A percentile compares a stretch with the other conserved stretches of the same genome.
These are phyloP conservation scores for Phytopythium montanum DNA, from an alignment of 352 stramenopile genomes.

Conservation along the genomic window DNA sequence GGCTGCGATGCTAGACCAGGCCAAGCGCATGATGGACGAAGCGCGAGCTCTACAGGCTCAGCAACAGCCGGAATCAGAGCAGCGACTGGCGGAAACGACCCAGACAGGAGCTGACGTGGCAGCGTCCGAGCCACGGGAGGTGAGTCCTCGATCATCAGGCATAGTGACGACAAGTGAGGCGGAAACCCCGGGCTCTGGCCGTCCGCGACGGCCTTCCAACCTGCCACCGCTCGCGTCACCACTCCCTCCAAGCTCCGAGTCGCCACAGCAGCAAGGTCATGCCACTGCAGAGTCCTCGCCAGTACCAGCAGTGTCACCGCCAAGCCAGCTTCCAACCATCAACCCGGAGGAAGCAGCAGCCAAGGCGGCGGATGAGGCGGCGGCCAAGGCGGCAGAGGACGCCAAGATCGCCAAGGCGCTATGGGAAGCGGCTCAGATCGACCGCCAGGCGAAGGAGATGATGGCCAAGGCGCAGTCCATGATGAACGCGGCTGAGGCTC, in stretches of 20 bases:
- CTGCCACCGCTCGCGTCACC: background rate
- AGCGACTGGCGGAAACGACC: background rate
- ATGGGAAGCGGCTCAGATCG: constrained; percentile 44
- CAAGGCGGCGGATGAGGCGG: constrained; percentile 4
- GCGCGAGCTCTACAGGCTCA: constrained; percentile 39
- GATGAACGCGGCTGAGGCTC: constrained; percentile 53
- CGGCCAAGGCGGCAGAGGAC: constrained; percentile 20
- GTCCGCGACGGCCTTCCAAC: constrained; percentile 1
- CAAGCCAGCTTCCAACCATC: background rate
- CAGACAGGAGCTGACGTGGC: background rate
- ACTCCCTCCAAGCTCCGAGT: background rate
- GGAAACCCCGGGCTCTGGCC: background rate
- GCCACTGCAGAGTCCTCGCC: background rate
- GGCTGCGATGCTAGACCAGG: constrained; percentile 58
- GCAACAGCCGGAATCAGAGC: constrained; percentile 12
- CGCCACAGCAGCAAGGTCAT: background rate
- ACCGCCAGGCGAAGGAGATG: constrained; percentile 69
- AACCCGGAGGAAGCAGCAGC: background rate
- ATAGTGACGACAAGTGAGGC: background rate
- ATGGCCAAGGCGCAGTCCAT: constrained; percentile 66
- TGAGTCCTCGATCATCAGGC: background rate
- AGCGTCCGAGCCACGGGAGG: background rate
- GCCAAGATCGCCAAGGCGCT: constrained; percentile 39
- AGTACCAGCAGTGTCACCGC: background rate
- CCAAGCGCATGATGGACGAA: constrained; percentile 78